Base-by-base conservation (phyloP, 164 flowering plant genomes). In the Dillenia suffruticosa region DNA sequence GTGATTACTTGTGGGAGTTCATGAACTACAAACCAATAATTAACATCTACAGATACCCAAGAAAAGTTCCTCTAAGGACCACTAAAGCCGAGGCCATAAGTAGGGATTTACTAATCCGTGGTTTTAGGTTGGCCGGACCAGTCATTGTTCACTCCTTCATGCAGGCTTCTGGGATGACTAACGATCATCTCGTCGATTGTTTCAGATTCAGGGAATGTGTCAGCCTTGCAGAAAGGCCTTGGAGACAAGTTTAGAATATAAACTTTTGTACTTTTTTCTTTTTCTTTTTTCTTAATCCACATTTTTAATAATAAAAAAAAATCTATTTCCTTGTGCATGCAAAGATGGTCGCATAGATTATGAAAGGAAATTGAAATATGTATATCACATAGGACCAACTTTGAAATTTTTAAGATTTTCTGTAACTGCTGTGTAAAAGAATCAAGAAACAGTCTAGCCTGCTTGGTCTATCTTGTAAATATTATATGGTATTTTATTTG, bases 121-220 rank as follows among this genome's bases (percentile, higher is more conserved):
- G 98, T 22, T 93, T 90, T 57, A 73, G 97, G 22, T 74, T 82
- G 0, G 96, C 82, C 1, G 98, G 98, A 5, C 97, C 97, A 0
- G 93, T 89, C 63, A 89, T 89, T 46, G 80, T 86, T 9, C 74
- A 83, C 43, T 84, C 98, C 2, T 90, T 90, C 79, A 90, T 90
- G 92, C 96, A 93, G 69, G 98, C 92, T 26, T 76, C 94, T 1
- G 98, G 97, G 43, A 70, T 93, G 79, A 81, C 91, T 0, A 86
- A 83, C 17, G 97, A 93, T 77, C 97, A 93, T 68, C 85, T 90
- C 7, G 79, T 84, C 0, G 87, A 88, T 62, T 93, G 97, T 60
- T 89, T 79, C 65, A 77, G 98, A 63, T 76, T 75, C 55, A 51
- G 61, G 62, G 97, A 93, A 26, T 89, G 96, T 62, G 80, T 81